Base-by-base conservation (phyloP, 2,329 filamentous ascomycete genomes). In the Phyllosticta paracitricarpa region DNA sequence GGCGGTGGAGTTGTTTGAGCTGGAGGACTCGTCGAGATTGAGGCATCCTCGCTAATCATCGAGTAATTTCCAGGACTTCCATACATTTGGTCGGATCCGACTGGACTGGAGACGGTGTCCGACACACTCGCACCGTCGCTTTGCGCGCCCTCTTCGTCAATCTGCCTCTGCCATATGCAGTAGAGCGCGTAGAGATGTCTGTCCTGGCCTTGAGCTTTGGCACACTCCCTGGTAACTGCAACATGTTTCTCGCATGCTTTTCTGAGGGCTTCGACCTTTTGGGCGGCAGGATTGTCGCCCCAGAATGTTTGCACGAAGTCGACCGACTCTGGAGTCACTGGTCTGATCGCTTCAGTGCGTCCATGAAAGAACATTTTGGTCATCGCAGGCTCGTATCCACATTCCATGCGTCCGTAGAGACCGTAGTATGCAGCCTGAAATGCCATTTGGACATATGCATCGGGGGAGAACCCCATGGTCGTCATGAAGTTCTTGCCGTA, bases 401-500 rank as follows among this genome's bases (percentile, higher is more conserved):
- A 96, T 74, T 97, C 94, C 1, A 96, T 85, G 4, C 91, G 86
- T 2, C 94, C 94, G 68, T 97, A 99, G 7, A 99, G 82, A 1
- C 94, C 94, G 70, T 97, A 99, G 78, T 99, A 97, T 1, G 94
- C 93, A 4, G 93, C 93, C 74, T 99, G 94, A 78, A 97, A 97
- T 0, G 94, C 94, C 93, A 99, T 97, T 74, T 99, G 94, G 22
- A 99, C 89, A 71, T 96, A 99, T 0, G 94, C 94, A 72, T 97
- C 94, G 0, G 94, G 93, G 0, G 93, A 97, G 75, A 97, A 95
- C 7, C 93, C 93, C 87, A 95, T 95, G 0, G 89, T 91, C 0
- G 91, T 97, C 75, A 99, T 97, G 71, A 97, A 97, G 74, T 94
- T 96, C 80, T 97, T 97, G 66, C 94, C 94, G 68, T 96, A 99